Base-by-base conservation (phyloP, 208 protist genomes). In the Lotmaria passim region DNA sequence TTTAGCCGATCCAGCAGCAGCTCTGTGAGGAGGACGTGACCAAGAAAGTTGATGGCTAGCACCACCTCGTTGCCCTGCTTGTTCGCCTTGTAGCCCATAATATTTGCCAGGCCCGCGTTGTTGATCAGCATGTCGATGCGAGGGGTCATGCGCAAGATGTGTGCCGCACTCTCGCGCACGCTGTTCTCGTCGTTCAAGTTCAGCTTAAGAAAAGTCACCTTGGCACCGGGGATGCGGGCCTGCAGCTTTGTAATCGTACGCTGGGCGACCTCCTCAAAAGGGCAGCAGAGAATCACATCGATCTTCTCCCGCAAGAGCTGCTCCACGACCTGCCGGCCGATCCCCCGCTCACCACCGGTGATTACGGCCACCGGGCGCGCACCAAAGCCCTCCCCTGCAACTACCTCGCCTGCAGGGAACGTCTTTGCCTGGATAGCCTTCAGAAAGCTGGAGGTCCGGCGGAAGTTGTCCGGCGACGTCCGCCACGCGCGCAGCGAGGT, bases 81-180 rank as follows among this genome's bases (percentile, higher is more conserved):
- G 69, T 86, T 86, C 19, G 74, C 50, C 26, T 48, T 61, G 39
- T 71, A 60, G 23, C 46, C 43, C 0, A 28, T 12, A 46, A 55
- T 70, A 28, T 61, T 71, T 26, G 64, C 61, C 44, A 87, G 74
- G 17, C 78, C 78, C 10, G 82, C 78, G 52, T 84, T 87, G 67
- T 87, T 87, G 66, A 87, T 81, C 34, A 87, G 75, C n/a, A 87
- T 12, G 30, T 87, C 71, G 53, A 84, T 74, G 60, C 76, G 78
- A n/a, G 74, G 58, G 5, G 82, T 84, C 53, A 69, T 8, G 12
- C 47, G 24, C 62, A 73, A 47, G n/a, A 85, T 67, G 1, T n/a
- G 39, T 28, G 46, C 64, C 6, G 74, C 82, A 48, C 71, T 56
- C 26, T 51, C 28, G 0, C 75, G 82, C 44, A 82, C 53, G 65